Evolutionary conservation across 139 green algal genomes (phyloP), one percentile per base, ranked within the genome.

Genomic region (Pseudopediastrum boryanum): DNA sequence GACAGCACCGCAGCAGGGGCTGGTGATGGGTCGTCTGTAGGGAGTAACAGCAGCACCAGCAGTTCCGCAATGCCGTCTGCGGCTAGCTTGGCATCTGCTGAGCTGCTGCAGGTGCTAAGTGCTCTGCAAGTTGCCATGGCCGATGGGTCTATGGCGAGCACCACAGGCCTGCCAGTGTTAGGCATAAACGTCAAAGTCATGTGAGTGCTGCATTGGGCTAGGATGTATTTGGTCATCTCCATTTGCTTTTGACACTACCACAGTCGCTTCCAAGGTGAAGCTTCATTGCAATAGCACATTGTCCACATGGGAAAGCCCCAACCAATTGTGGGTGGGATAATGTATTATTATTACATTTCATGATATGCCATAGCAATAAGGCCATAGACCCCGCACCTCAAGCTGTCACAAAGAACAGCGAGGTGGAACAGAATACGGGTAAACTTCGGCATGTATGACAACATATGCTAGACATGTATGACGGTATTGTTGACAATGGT

Each of bases 101-200:
- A 71, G 35, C 31, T 71, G 63, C 35, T 46, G 63, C 35, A 44
- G 63, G 29, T 71, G 33, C 43, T 73, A 27, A 42, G 29, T 6
- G 7, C n/a, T 25, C 65, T 73, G 65, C 41, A 73, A 42, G n/a
- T 42, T n/a, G 41, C 33, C 39, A 54, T 73, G 41, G 65, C 65
- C 25, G 65, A 73, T 58, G 65, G 65, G 41, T 42, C 8, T n/a
- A 73, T 73, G 65, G 64, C 51, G 39, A 31, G 19, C 64, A 52
- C 23, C 16, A 51, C 39, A 16, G 64, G 65, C 23, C 25, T 59
- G n/a, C n/a, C 39, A 2, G 56, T 38, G 5, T 42, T 73, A n/a
- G 65, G 56, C 41, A 19, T 73, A 42, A 42, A 25, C 0, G 65
- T 38, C 6, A 31, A 35, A n/a, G 65, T 54, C 25, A 16, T 73